Conservation (phyloP, 2,329 filamentous ascomycete species). For the Alternaria incomplexa region DNA sequence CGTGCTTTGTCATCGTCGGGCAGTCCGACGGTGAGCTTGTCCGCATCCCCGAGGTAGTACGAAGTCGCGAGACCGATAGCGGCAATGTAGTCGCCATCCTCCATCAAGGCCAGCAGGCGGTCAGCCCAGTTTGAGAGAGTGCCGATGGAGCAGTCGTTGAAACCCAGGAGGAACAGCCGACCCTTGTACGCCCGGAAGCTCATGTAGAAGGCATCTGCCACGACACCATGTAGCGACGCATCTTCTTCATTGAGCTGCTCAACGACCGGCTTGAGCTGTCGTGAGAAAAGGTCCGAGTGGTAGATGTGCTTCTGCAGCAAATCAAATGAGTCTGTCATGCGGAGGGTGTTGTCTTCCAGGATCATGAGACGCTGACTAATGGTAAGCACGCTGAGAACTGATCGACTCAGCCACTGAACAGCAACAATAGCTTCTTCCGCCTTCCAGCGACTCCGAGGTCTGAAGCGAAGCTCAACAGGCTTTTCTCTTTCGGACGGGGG, state of each 20-base stretch:
- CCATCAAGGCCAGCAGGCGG: slow-evolving; percentile 89
- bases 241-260: slow-evolving; percentile 90
- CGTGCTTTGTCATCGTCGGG: slow-evolving; percentile 80
- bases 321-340: slow-evolving; percentile 94
- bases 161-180: slow-evolving; percentile 88
- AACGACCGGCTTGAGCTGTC: slow-evolving; percentile 81
- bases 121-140: slow-evolving; percentile 97
- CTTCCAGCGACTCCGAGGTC: slow-evolving; percentile 84
- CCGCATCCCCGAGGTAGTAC: slow-evolving; percentile 89
- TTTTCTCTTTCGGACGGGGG: slow-evolving; percentile 73
- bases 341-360: slow-evolving; percentile 82
- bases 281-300: slow-evolving; percentile 87
- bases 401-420: slow-evolving; percentile 94
- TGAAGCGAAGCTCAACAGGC: slow-evolving; percentile 79
- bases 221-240: slow-evolving; percentile 88
- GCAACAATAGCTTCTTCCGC: slow-evolving; percentile 95
- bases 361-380: slow-evolving; percentile 94
- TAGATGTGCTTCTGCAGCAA: slow-evolving; percentile 91
- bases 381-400: slow-evolving; percentile 88
- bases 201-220: slow-evolving; percentile 98
- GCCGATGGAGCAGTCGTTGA: slow-evolving; percentile 89
- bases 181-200: slow-evolving; percentile 97
- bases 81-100: slow-evolving; percentile 92
- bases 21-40: slow-evolving; percentile 91
- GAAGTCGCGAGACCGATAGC: slow-evolving; percentile 89